A percentile compares a stretch with the other conserved stretches of the same genome.
Evolutionary conservation across 2,329 filamentous ascomycete genomes (phyloP).

Genomic region (Pyrenochaeta sp.): DNA sequence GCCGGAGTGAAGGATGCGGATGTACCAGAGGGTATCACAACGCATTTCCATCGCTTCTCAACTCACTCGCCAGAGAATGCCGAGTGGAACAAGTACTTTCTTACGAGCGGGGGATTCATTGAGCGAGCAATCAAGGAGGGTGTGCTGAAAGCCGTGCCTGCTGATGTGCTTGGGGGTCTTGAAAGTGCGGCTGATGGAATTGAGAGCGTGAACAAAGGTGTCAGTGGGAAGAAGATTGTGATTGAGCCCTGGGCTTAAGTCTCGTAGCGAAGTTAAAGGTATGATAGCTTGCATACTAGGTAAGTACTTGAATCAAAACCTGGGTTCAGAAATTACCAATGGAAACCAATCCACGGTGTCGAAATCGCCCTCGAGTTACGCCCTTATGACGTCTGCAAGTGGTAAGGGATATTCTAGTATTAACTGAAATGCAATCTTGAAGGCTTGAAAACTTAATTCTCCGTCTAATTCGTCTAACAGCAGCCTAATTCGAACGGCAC

Average conservation of each 20-base stretch:
- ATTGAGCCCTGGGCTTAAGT: slow-evolving; percentile 23
- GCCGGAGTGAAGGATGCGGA: slow-evolving; percentile 16
- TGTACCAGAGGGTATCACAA: slow-evolving; percentile 25
- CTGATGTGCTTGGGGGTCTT: slow-evolving; percentile 32
- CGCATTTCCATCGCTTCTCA: slow-evolving; percentile 27
- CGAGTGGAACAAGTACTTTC: slow-evolving; percentile 25
- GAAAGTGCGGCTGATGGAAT: slow-evolving; percentile 28
- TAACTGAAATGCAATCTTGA: slow-evolving; percentile 25
- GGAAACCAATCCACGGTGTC: slow-evolving; percentile 56
- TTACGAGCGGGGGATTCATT: slow-evolving; percentile 28
- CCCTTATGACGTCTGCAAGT: slow-evolving; percentile 31
- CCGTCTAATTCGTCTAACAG: too few species aligned
- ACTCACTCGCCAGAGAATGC: slow-evolving; percentile 25
- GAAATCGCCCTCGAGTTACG: slow-evolving; percentile 52
- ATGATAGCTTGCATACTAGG: slow-evolving; percentile 12
- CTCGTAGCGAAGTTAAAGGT: too few species aligned
- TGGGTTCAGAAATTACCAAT: slow-evolving; percentile 52
- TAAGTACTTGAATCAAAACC: slow-evolving; percentile 44
- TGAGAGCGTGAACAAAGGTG: slow-evolving; percentile 31
- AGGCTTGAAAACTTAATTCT: too few species aligned
- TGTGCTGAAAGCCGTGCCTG: slow-evolving; percentile 26
- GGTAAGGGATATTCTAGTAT: slow-evolving; percentile 33
- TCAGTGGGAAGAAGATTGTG: slow-evolving; percentile 43
- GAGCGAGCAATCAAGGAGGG: slow-evolving; percentile 27
- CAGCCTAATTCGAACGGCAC: too few species aligned